Base-by-base conservation (phyloP, 768 basidiomycete species). In the Pleurotus tuoliensis region DNA sequence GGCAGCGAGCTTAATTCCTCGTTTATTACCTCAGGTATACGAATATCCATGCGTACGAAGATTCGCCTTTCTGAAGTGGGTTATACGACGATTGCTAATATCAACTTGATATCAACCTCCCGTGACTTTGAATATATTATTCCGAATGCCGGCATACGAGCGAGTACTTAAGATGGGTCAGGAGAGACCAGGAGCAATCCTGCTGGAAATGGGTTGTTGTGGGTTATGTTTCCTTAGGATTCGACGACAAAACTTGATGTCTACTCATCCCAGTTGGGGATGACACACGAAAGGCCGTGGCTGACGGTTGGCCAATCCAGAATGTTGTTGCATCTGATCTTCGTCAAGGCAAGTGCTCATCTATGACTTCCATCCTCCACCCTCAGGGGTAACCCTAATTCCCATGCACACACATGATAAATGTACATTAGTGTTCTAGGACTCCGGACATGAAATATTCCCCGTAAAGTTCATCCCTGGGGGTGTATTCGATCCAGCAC, bases 381-480 rank as follows among this genome's bases (percentile, higher is more conserved):
- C 27, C 25, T 16, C 27, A 16, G 25, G 16, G 56, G 7, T 30
- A 9, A 11, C 24, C 11, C 30, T 30, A 30, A 30, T 8, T 30
- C 9, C 27, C 9, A 6, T 30, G 6, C 9, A 6, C 27, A 22
- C 3, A 3, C 24, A 24, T 24, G 24, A 24, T 24, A 24, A 0
- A 24, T 24, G 30, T 30, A 30, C 30, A 30, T 30, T 30, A 86
- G 85, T 70, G 11, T 82, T 83, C 58, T 87, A 84, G 85, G 73
- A 81, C 4, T 71, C 79, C 5, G 86, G 86, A 1, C 84, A 88
- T 59, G 72, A 79, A 43, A 71, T 88, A 15, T 89, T 86, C 69
- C 80, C 82, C 1, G 81, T 74, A 0, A 65, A 70, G 0, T 87
- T 88, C 63, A 51, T 88, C 13, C 67, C 73, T 13, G 87, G 86